phyloP scores from a whole-genome alignment of 2,329 filamentous ascomycete species.

The Tympanopsis confertula region DNA sequence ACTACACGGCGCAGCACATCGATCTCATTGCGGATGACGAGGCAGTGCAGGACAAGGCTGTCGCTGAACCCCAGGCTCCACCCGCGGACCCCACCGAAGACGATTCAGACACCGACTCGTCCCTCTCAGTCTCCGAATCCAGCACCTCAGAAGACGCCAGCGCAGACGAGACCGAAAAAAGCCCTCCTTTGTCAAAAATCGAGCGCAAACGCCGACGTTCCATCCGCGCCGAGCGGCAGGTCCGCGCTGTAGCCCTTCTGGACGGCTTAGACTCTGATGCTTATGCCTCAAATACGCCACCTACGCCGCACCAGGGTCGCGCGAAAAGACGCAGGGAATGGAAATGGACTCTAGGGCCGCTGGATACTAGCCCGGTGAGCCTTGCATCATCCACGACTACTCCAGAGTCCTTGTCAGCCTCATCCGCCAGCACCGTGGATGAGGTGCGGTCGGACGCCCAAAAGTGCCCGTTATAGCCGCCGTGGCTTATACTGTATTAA shows the following conservation, averaged over 20 bases:
- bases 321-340: slow-evolving; percentile 40
- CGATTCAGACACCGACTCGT: background rate
- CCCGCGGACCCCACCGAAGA: background rate
- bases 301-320: slow-evolving; percentile 38
- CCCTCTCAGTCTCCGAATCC: background rate
- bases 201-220: background rate
- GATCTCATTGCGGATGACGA: slow-evolving; percentile 34
- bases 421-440: no score
- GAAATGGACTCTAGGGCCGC: slow-evolving; percentile 42
- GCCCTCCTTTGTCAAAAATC: no score
- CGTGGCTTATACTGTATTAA: no score
- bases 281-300: slow-evolving; percentile 27
- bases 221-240: slow-evolving; percentile 14
- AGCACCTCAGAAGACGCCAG: background rate
- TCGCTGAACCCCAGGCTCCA: slow-evolving; percentile 1
- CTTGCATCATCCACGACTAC: no score
- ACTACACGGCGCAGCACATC: slow-evolving; percentile 41
- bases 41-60: slow-evolving; percentile 11
- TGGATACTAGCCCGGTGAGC: slow-evolving; percentile 14
- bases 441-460: no score
- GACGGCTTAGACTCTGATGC: slow-evolving; percentile 31
- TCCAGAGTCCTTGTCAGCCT: no score
- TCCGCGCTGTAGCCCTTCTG: slow-evolving; percentile 22
- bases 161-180: background rate
- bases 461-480: no score